Base-by-base conservation (phyloP, 1,139 yeast genomes). In the Magnusiomyces ingens region DNA sequence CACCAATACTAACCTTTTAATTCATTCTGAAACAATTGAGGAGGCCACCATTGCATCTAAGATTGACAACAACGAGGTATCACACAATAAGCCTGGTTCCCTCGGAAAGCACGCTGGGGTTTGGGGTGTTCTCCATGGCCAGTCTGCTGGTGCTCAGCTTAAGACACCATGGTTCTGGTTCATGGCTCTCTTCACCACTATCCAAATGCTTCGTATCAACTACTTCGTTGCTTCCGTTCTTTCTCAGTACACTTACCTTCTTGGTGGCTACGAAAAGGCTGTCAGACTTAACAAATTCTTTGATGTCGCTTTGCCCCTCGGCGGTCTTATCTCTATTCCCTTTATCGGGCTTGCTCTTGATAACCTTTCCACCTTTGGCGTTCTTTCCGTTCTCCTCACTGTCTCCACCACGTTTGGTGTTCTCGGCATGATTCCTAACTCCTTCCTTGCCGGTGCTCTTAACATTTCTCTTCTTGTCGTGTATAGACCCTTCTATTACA, bases 401-500 rank as follows among this genome's bases (percentile, higher is more conserved):
- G 52, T 52, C 13, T 69, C 82, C 2, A 53, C 56, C 48, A 18
- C 48, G 1, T 57, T 63, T 46, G 58, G 58, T 8, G 12, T 50
- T 8, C 42, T 53, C 11, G 56, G 56, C n/a, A 45, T 55, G 17
- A 45, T 55, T n/a, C 56, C 58, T 37, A 48, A 61, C 59, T 0
- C 72, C 79, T 12, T 85, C 95, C 70, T 73, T 2, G 78, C 85
- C 13, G 77, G 77, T 43, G 76, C 84, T 61, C 50, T 78, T 1
- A 94, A 95, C 10, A 84, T 89, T 45, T 61, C 80, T 1, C 62
- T 85, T 32, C 74, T 91, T 59, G 96, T 88, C n/a, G 74, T 87
- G 1, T 90, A 86, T 69, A 78, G 98, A 67, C 97, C 98, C 15
- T 86, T 90, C 64, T 89, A 86, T 65, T 91, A 90, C 69, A 90